phyloP scores from a whole-genome alignment of 169 alveolate genomes.

The Plasmodium chabaudi region DNA sequence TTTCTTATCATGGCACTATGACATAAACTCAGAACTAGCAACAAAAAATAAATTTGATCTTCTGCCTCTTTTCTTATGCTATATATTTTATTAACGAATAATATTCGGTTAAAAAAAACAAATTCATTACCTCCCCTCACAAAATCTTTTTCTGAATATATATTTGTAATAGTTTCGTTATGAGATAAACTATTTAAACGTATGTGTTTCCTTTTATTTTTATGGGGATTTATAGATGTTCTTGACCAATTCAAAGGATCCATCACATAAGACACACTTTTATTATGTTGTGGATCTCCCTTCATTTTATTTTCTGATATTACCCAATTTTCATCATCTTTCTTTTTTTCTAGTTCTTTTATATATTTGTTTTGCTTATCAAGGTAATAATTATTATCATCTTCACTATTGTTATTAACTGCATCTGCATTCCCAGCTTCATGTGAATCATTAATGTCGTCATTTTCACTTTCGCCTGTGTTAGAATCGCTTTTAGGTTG shows the following conservation, averaged over 20 bases:
- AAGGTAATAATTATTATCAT: not conserved
- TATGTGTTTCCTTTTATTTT: conserved; percentile 20
- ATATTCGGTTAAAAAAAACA: conserved; percentile 58
- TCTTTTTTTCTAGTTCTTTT: not conserved
- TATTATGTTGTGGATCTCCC: not conserved
- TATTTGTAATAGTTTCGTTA: conserved; percentile 11
- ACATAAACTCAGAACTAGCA: conserved; percentile 62
- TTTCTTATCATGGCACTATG: conserved; percentile 74
- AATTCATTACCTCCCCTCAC: conserved; percentile 63
- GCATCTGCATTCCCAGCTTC: not conserved
- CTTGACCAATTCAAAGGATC: conserved; percentile 54
- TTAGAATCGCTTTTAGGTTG: not conserved
- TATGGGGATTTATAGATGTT: conserved; percentile 31
- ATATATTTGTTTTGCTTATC: not conserved
- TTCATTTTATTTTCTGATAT: not conserved
- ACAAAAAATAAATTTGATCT: conserved; percentile 44
- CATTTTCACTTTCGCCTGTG: not conserved
- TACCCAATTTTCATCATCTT: not conserved
- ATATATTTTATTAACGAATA: conserved; percentile 63
- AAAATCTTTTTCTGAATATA: conserved; percentile 57
- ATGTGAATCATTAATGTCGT: not conserved
- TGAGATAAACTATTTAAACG: conserved; percentile 29
- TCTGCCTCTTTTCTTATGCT: conserved; percentile 37
- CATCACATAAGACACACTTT: not conserved
- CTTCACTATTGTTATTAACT: not conserved